A percentile compares a stretch with the other conserved stretches of the same genome.
These are phyloP conservation scores for Xylaria cubensis DNA, from an alignment of 495 filamentous ascomycete genomes.

Conservation along the genomic window DNA sequence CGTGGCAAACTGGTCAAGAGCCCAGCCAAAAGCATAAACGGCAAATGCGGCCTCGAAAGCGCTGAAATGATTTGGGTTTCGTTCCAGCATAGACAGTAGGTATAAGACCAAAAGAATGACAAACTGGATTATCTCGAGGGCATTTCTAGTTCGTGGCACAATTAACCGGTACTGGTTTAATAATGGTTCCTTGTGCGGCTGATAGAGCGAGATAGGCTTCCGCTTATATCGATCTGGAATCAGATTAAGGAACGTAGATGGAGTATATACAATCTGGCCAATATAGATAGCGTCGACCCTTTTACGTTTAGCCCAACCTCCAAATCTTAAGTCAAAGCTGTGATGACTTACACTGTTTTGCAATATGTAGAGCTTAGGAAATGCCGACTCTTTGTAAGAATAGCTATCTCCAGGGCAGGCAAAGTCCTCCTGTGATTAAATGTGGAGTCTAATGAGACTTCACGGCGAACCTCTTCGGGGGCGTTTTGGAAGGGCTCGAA, in stretches of 20 bases:
- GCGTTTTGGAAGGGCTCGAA: conserved; percentile 78
- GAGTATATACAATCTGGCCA: conserved; percentile 73
- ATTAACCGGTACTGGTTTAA: conserved; percentile 79
- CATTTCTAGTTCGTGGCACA: conserved; percentile 71
- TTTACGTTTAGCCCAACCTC: conserved; percentile 18
- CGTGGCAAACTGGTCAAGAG: conserved; percentile 73
- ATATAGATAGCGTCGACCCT: conserved; percentile 72
- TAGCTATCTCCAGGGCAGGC: conserved; percentile 73
- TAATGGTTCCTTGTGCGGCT: conserved; percentile 66
- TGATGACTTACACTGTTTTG: conserved; percentile 61
- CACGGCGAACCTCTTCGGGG: conserved; percentile 59
- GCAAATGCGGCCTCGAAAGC: conserved; percentile 64
- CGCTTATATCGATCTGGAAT: conserved; percentile 77
- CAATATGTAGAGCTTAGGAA: conserved; percentile 73
- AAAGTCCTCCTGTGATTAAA: conserved; percentile 65
- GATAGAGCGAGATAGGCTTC: conserved; percentile 72
- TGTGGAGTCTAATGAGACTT: conserved; percentile 52
- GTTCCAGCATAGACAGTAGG: conserved; percentile 66
- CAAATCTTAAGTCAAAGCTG: neutral
- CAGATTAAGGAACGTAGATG: conserved; percentile 71
- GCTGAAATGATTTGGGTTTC: conserved; percentile 57
- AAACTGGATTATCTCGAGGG: conserved; percentile 73
- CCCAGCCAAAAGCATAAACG: conserved; percentile 73
- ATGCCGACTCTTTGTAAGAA: conserved; percentile 69
- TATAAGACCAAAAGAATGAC: conserved; percentile 66